A percentile compares a stretch with the other conserved stretches of the same genome.
Evolutionary conservation across 1,139 yeast species (phyloP).

Genomic region (Pichia sp.): DNA sequence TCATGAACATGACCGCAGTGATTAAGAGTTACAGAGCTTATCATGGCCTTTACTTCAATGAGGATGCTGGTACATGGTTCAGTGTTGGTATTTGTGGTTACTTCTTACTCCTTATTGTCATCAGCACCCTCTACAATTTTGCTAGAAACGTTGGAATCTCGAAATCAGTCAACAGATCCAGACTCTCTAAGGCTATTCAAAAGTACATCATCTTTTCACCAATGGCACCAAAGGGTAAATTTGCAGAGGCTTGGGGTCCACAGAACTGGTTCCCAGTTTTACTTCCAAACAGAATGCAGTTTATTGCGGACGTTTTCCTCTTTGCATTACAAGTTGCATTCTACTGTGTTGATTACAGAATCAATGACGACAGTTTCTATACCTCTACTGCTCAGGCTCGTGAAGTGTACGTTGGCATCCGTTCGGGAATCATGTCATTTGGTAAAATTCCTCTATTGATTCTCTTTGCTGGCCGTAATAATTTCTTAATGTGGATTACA

Average conservation of each 20-base stretch:
- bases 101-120: constrained; percentile 28
- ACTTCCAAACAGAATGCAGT: constrained; percentile 15
- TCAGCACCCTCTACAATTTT: constrained; percentile 24
- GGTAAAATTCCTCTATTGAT: constrained; percentile 38
- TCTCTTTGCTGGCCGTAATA: constrained; percentile 57
- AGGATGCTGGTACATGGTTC: constrained; percentile 20
- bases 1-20: constrained; percentile 9
- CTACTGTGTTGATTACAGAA: constrained; percentile 7
- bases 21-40: constrained; percentile 10
- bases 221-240: constrained; percentile 18
- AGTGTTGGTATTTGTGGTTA: constrained; percentile 36
- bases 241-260: constrained; percentile 12
- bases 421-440: constrained; percentile 41
- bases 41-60: constrained; percentile 13
- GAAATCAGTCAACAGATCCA: constrained; percentile 11
- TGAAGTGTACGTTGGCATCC: constrained; percentile 45
- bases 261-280: constrained; percentile 7
- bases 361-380: constrained; percentile 30
- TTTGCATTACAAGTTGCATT: constrained; percentile 12
- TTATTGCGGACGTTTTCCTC: constrained; percentile 9
- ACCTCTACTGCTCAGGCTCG: constrained; percentile 24
- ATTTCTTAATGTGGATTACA: constrained; percentile 48
- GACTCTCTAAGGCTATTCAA: constrained; percentile 15
- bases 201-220: constrained; percentile 20
- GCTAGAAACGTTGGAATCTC: constrained; percentile 11